phyloP scores from a whole-genome alignment of 2,329 filamentous ascomycete species.

The Trichophyton benhamiae region DNA sequence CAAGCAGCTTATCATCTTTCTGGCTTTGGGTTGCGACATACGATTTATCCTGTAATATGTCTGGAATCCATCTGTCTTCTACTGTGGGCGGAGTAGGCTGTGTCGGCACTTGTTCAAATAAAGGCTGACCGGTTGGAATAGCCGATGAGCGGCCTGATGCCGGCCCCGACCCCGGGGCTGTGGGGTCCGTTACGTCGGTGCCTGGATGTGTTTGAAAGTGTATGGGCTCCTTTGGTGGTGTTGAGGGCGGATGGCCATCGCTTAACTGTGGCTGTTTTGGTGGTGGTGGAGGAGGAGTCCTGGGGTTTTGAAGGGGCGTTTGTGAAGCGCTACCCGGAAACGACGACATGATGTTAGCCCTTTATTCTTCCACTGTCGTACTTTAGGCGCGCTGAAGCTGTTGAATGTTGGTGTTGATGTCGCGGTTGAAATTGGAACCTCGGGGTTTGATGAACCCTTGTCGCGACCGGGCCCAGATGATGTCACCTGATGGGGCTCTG shows the following conservation, averaged over 20 bases:
- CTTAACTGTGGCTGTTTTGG: slow-evolving; percentile 51
- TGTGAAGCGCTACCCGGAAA: not conserved
- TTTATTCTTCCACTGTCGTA: no score
- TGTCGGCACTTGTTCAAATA: slow-evolving; percentile 9
- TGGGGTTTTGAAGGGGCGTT: slow-evolving; percentile 27
- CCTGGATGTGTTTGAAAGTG: slow-evolving; percentile 9
- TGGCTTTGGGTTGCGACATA: slow-evolving; percentile 30
- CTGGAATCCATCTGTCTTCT: slow-evolving; percentile 63
- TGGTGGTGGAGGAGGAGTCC: slow-evolving; percentile 55
- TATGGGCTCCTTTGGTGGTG: slow-evolving; percentile 21
- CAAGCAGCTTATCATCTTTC: not conserved
- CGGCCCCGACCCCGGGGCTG: not conserved
- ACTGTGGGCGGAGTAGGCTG: slow-evolving; percentile 28
- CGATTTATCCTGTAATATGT: slow-evolving; percentile 68
- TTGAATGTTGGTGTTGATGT: no score
- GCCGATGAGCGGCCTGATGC: slow-evolving; percentile 7
- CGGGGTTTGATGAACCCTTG: no score
- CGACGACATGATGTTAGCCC: not conserved
- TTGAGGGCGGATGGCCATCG: slow-evolving; percentile 38
- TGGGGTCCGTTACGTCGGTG: not conserved
- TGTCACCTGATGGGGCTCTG: not conserved
- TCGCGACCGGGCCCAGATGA: not conserved
- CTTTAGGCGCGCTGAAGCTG: no score
- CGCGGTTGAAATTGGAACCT: no score
- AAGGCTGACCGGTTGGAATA: slow-evolving; percentile 10